Base-by-base conservation (phyloP, 345 rosid species). In the Corymbia maculata region DNA sequence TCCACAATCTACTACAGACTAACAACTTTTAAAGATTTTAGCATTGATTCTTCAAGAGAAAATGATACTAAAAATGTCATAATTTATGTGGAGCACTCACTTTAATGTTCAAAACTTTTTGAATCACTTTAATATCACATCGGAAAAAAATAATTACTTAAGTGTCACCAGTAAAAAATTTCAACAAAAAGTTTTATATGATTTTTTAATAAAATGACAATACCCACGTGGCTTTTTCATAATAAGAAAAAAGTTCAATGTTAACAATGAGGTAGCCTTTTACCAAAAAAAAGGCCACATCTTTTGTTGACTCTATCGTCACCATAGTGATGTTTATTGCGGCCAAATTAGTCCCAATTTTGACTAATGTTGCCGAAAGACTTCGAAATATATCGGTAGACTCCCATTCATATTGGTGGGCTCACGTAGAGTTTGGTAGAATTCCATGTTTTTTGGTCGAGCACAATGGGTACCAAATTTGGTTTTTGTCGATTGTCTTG, bases 131-230 rank as follows among this genome's bases (percentile, higher is more conserved):
- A 57, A 0, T 57, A 5, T 4, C 13, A 22, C 4, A 9, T 57
- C 24, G 1, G 24, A 57, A 2, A 57, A 57, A 57, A 1, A 9
- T 57, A 2, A 57, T 24, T 0, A 24, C 6, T 9, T 2, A 57
- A 24, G 12, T 57, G 0, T 2, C 2, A 22, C 1, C 5, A 1
- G 6, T 28, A 0, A 57, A 21, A 57, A 57, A 4, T 2, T 57
- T 1, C 2, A 24, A 24, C 0, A 57, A 57, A 57, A 57, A 57
- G n/a, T 4, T 24, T 9, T 22, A 49, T 11, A 2, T 49, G 11
- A 3, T 49, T 49, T 49, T 49, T 49, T 8, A 49, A 49, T 49
- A 49, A 49, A 49, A 49, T 49, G 51, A 8, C 10, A 49, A 49
- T 49, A 3, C 51, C 10, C 51, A 24, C 6, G 0, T 57, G n/a